A percentile compares a stretch with the other conserved stretches of the same genome.
phyloP scores from a whole-genome alignment of 371 early-diverging fungal genomes.

The Furculomyces boomerangus region DNA sequence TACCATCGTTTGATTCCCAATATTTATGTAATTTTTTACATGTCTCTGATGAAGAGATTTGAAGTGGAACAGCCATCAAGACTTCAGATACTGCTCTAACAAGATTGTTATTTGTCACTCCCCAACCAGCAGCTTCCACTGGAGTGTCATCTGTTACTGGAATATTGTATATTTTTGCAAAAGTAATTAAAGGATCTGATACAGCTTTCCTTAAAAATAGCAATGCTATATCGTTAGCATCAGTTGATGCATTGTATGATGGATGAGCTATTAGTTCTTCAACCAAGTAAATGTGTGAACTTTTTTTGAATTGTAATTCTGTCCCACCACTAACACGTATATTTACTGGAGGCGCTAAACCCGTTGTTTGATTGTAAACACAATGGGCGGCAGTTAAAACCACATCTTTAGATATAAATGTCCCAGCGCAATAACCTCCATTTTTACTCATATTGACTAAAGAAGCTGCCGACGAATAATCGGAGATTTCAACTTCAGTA shows the following conservation, averaged over 20 bases:
- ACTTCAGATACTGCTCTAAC: background rate
- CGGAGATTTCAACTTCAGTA: too few species aligned
- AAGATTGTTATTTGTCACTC: background rate
- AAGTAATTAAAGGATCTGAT: background rate
- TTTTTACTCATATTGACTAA: background rate
- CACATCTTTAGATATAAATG: background rate
- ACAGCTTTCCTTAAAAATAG: background rate
- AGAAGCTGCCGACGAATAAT: too few species aligned
- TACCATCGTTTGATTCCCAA: background rate
- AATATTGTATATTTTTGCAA: constrained; percentile 11
- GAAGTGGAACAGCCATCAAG: constrained; percentile 13
- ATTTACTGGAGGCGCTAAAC: background rate
- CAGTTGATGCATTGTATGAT: background rate
- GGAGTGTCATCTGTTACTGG: background rate
- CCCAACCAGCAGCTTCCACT: constrained; percentile 2
- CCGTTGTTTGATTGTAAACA: background rate
- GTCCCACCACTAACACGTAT: background rate
- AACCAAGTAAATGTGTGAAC: background rate
- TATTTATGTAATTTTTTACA: constrained; percentile 5
- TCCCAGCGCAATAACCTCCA: background rate
- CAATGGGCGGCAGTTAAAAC: background rate
- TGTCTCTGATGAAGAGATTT: constrained; percentile 2
- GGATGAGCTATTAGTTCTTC: background rate
- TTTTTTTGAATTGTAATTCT: background rate
- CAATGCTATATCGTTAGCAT: background rate